A percentile compares a stretch with the other conserved stretches of the same genome.
Conservation (phyloP, 176 grass and related monocot species). For the Ananas comosus region DNA sequence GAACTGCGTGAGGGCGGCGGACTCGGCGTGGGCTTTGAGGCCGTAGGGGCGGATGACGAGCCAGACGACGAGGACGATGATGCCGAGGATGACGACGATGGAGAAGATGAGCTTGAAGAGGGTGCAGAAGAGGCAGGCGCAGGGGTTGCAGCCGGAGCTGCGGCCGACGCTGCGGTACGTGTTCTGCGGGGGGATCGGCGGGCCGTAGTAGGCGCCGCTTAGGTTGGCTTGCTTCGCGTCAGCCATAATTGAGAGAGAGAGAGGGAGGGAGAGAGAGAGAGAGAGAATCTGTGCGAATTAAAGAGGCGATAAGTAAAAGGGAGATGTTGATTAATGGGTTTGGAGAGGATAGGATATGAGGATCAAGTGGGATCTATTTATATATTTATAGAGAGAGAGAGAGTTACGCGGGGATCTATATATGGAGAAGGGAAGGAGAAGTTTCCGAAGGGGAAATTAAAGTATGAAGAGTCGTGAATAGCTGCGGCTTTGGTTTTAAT, state of each 20-base stretch:
- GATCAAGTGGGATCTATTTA: not conserved
- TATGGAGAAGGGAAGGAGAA: not conserved
- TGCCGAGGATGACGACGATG: constrained; percentile 12
- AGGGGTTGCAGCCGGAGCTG: constrained; percentile 5
- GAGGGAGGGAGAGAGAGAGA: too few species aligned
- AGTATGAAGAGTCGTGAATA: not conserved
- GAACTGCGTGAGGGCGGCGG: constrained; percentile 15
- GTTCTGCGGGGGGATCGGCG: constrained; percentile 8
- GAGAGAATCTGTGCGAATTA: too few species aligned
- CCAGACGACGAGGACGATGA: constrained; percentile 19
- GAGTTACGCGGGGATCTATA: not conserved
- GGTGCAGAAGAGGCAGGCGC: constrained; percentile 11
- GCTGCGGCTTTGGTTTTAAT: too few species aligned
- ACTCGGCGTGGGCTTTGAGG: constrained; percentile 6
- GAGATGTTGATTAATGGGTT: not conserved
- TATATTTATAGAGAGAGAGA: not conserved
- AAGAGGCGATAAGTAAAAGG: too few species aligned
- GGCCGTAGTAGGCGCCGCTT: constrained; percentile 22
- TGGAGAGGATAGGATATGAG: not conserved
- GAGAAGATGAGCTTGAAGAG: constrained; percentile 21
- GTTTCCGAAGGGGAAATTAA: not conserved
- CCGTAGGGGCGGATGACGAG: constrained; percentile 13
- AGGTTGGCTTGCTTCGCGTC: constrained; percentile 12
- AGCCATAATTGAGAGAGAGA: not conserved
- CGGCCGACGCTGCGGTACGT: constrained; percentile 14